Base-by-base conservation (phyloP, 129 eudicot genomes). In the Pittosporum tobira region DNA sequence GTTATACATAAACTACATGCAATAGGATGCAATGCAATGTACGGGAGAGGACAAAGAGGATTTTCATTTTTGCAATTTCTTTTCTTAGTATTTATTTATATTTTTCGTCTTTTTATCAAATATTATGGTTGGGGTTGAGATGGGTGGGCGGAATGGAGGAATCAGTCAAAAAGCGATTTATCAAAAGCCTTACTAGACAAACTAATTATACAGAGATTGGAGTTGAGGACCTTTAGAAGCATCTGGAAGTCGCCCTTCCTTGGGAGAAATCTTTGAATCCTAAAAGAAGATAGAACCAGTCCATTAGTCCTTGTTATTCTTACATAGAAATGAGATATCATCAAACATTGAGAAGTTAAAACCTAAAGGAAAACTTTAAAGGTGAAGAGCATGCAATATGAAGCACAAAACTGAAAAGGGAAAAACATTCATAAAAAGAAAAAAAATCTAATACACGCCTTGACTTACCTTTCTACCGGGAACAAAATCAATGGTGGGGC, bases 231-330 rank as follows among this genome's bases (percentile, higher is more conserved):
- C 96, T 91, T 81, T 77, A 22, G 75, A 69, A 51, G 96, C 94
- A 78, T 83, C 83, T 61, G 99, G 99, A 42, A 91, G 96, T 38
- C 96, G 84, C 54, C 96, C 99, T 81, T 87, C 96, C 78, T 77
- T 82, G 1, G 96, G 91, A 29, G 94, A 87, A 63, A 77, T 64
- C 58, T 47, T 69, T 2, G 94, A 87, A 71, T 84, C 94, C 99
- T 93, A 67, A 16, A 59, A 72, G 36, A 77, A 40, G 27, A 31
- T 31, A 61, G 22, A 40, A 58, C 38, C 50, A 29, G 60, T 66
- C 59, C 13, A 31, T 56, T 29, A 56, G 45, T 56, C 28, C 11
- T 6, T 54, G 6, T 20, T 30, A 6, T 56, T 5, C 21, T 56
- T 29, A 21, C 42, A 28, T 29, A n/a, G 2, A 10, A 18, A 27